These are phyloP conservation scores for Dactylis glomerata DNA, from an alignment of 176 grass and related monocot genomes.

Conservation along the genomic window DNA sequence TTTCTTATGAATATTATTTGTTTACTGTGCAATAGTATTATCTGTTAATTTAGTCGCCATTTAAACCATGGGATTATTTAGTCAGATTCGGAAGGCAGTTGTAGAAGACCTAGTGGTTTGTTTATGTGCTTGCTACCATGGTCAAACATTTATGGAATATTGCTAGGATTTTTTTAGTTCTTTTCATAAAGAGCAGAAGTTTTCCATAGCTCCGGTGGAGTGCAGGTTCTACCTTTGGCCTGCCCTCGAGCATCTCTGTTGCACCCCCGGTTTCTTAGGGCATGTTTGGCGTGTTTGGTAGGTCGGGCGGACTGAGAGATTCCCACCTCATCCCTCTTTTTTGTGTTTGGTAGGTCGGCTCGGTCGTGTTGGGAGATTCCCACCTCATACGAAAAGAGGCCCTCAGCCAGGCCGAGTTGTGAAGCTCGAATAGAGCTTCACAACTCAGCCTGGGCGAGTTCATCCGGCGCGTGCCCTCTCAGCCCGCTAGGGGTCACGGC, in stretches of 20 bases:
- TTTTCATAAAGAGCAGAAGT: not conserved
- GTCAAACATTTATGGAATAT: constrained; percentile 15
- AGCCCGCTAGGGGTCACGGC: too few species aligned
- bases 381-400: too few species aligned
- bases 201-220: not conserved
- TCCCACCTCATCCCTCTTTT: too few species aligned
- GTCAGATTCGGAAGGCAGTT: not conserved
- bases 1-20: not conserved
- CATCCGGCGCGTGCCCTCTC: too few species aligned
- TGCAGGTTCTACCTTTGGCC: not conserved
- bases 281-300: too few species aligned
- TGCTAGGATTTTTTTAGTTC: not conserved
- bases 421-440: too few species aligned
- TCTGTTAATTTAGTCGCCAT: not conserved
- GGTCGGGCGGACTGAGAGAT: too few species aligned
- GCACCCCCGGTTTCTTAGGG: too few species aligned
- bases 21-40: not conserved
- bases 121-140: not conserved
- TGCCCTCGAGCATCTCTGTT: not conserved
- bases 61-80: not conserved
- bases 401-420: too few species aligned
- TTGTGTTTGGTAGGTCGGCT: too few species aligned
- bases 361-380: too few species aligned
- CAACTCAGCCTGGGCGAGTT: too few species aligned
- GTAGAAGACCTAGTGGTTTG: not conserved